Percentiles rank a stretch among this genome's conserved stretches.
These are phyloP conservation scores for Phytophthora meadii DNA, from an alignment of 352 stramenopile species.

Conservation along the genomic window DNA sequence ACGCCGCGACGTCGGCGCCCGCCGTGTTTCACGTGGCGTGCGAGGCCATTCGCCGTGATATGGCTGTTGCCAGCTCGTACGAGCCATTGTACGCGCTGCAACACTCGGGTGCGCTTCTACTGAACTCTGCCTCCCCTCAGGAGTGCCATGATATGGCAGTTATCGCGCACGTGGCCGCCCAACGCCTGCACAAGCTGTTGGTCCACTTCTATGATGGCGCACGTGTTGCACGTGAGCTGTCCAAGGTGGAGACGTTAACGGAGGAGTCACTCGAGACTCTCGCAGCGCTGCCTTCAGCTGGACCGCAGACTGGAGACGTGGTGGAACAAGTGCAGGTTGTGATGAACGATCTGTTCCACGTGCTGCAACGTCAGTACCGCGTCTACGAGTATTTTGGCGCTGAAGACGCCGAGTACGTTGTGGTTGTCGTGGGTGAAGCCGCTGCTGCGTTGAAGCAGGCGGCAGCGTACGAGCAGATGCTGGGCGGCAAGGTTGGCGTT, in stretches of 20 bases:
- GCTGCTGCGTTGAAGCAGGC: conserved; percentile 61
- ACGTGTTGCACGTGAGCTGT: conserved; percentile 65
- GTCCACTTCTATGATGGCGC: conserved; percentile 87
- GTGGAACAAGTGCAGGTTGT: conserved; percentile 76
- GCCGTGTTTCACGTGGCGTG: conserved; percentile 75
- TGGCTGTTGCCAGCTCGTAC: conserved; percentile 68
- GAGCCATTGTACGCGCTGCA: conserved; percentile 71
- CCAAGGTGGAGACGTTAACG: conserved; percentile 68
- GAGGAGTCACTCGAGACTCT: conserved; percentile 59
- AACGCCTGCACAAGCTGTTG: conserved; percentile 65
- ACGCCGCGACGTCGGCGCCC: conserved; percentile 21
- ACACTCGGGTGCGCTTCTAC: conserved; percentile 73
- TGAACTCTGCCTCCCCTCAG: conserved; percentile 73
- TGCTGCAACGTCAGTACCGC: conserved; percentile 80
- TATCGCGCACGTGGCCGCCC: conserved; percentile 73
- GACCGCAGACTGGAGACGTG: conserved; percentile 26
- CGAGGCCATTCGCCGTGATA: conserved; percentile 59
- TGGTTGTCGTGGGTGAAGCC: conserved; percentile 78
- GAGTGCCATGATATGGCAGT: conserved; percentile 85
- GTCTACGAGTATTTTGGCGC: conserved; percentile 84
- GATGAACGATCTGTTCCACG: conserved; percentile 79
- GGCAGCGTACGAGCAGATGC: conserved; percentile 78
- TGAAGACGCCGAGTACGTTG: conserved; percentile 67
- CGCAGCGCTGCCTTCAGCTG: conserved; percentile 27
- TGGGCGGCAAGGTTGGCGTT: conserved; percentile 78